Percentiles rank a stretch among this genome's conserved stretches.
These are phyloP conservation scores for Ceratobasidium theobromae DNA, from an alignment of 1,284 basidiomycete genomes.

Conservation along the genomic window DNA sequence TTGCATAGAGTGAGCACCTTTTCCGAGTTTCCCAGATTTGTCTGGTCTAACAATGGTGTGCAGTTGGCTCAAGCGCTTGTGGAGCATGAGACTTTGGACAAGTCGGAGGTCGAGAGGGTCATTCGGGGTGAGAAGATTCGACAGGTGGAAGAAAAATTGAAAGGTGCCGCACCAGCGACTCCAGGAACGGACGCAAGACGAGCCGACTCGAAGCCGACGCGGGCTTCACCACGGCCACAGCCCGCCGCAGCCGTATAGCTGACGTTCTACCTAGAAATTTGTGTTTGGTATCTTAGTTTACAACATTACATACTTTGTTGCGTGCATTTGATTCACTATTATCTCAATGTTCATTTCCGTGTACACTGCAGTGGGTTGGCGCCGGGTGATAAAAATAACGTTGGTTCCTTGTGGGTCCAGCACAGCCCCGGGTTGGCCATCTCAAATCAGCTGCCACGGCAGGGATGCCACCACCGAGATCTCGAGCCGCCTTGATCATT, in stretches of 20 bases:
- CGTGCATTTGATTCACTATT: neutral
- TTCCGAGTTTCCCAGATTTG: constrained; percentile 33
- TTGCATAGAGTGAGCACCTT: constrained; percentile 67
- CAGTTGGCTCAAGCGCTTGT: constrained; percentile 86
- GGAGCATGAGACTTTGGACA: constrained; percentile 88
- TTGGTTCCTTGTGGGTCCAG: too few species aligned
- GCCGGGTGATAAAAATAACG: too few species aligned
- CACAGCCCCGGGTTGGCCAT: too few species aligned
- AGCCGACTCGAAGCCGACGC: neutral
- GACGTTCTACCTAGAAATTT: neutral
- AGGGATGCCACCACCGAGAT: too few species aligned
- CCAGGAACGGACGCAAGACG: neutral
- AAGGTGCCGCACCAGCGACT: neutral
- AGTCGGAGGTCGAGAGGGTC: constrained; percentile 75
- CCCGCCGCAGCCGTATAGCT: neutral
- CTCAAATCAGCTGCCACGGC: too few species aligned
- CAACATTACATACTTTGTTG: neutral
- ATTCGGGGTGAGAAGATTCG: constrained; percentile 78
- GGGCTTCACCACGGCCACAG: neutral
- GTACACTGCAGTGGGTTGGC: too few species aligned
- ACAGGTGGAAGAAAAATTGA: constrained; percentile 25
- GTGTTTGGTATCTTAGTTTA: neutral
- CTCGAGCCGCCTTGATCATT: too few species aligned
- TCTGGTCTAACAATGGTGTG: neutral
- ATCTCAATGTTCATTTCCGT: neutral